These are phyloP conservation scores for Apiotrichum mycotoxinovorans DNA, from an alignment of 1,284 basidiomycete genomes.

Conservation along the genomic window DNA sequence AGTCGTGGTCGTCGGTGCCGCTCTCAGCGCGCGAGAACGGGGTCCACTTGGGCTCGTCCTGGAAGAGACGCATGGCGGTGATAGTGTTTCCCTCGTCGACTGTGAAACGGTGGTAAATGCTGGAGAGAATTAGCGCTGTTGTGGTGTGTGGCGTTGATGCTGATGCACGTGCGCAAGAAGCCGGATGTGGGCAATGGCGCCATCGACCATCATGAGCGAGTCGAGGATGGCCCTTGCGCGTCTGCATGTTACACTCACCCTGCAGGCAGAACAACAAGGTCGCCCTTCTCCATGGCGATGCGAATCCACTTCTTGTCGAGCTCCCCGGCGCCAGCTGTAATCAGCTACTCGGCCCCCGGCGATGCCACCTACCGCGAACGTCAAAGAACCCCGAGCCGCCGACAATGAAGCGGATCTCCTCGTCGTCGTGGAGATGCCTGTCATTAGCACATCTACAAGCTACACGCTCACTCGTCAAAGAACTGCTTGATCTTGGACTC, in stretches of 20 bases:
- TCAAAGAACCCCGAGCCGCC: slow-evolving; percentile 81
- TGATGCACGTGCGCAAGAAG: not conserved
- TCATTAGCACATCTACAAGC: slow-evolving; percentile 1
- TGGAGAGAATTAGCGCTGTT: slow-evolving; percentile 6
- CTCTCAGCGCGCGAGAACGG: slow-evolving; percentile 63
- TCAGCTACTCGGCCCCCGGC: not conserved
- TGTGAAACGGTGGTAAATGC: slow-evolving; percentile 81
- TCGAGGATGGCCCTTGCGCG: not conserved
- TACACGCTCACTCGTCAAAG: slow-evolving; percentile 65
- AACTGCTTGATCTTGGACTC: slow-evolving; percentile 73
- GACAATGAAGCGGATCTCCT: slow-evolving; percentile 82
- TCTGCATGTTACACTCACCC: slow-evolving; percentile 50
- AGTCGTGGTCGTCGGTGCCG: slow-evolving; percentile 61
- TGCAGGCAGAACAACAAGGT: slow-evolving; percentile 68
- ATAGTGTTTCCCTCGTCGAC: slow-evolving; percentile 67
- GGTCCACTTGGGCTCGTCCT: slow-evolving; percentile 86
- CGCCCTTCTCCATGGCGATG: slow-evolving; percentile 63
- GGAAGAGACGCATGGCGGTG: slow-evolving; percentile 70
- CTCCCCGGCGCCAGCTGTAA: slow-evolving; percentile 14
- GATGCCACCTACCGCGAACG: slow-evolving; percentile 59
- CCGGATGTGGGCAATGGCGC: not conserved
- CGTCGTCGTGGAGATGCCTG: slow-evolving; percentile 85
- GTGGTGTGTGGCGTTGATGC: not conserved
- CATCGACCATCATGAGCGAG: not conserved
- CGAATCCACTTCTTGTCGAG: slow-evolving; percentile 67